phyloP scores from a whole-genome alignment of 306 rosid genomes.

The Psophocarpus tetragonolobus region DNA sequence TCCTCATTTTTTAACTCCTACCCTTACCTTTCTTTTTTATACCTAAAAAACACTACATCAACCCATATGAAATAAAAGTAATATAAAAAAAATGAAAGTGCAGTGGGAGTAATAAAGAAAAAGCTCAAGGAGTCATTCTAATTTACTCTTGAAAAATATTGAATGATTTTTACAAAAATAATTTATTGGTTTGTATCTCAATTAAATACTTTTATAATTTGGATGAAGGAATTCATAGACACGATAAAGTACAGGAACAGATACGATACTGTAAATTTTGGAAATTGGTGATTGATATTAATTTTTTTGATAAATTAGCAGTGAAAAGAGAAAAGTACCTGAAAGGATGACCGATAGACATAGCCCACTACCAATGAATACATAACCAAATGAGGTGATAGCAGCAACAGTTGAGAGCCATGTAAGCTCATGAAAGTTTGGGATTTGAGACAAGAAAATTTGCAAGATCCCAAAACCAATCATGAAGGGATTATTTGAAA shows the following conservation, averaged over 20 bases:
- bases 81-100: too few relatives aligned
- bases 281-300: neutral
- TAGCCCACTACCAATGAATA: conserved; percentile 53
- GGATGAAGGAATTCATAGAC: too few relatives aligned
- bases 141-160: too few relatives aligned
- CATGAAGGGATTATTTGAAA: conserved; percentile 60
- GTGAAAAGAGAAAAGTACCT: conserved; percentile 27
- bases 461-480: conserved; percentile 52
- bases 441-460: conserved; percentile 60
- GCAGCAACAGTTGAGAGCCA: conserved; percentile 64
- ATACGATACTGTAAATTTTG: too few relatives aligned
- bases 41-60: too few relatives aligned
- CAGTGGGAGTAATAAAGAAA: too few relatives aligned
- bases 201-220: neutral
- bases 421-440: conserved; percentile 56
- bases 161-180: neutral
- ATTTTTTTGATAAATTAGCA: neutral
- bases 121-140: too few relatives aligned
- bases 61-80: too few relatives aligned
- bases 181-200: neutral
- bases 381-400: conserved; percentile 66
- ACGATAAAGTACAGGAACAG: too few relatives aligned
- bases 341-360: conserved; percentile 43
- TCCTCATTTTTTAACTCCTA: too few relatives aligned
- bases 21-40: too few relatives aligned